phyloP scores from a whole-genome alignment of 2,329 filamentous ascomycete genomes.

The Ophiognomonia clavigignenti-juglandacearum region DNA sequence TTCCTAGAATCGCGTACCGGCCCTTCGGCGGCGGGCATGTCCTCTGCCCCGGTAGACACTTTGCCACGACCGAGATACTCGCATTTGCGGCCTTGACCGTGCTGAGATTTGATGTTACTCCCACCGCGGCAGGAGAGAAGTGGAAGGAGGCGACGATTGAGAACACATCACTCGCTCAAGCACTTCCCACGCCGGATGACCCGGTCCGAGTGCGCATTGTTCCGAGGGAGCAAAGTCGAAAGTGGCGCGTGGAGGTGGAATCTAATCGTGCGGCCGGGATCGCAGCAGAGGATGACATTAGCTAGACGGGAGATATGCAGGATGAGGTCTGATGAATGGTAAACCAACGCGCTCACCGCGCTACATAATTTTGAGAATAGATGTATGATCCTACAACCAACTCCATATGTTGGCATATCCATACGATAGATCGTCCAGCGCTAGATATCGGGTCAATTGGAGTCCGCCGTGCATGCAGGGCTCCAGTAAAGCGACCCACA shows the following conservation, averaged over 20 bases:
- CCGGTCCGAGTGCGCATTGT: neutral
- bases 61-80: conserved; percentile 9
- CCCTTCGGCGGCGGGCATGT: neutral
- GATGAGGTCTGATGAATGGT: no score
- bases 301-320: no score
- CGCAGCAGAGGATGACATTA: conserved; percentile 19
- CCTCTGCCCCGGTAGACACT: conserved; percentile 7
- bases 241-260: conserved; percentile 19
- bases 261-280: conserved; percentile 24
- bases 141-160: conserved; percentile 1
- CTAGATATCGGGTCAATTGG: no score
- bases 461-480: no score
- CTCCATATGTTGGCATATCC: no score
- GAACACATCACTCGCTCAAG: neutral
- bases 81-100: conserved; percentile 20
- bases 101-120: conserved; percentile 18
- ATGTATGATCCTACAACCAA: no score
- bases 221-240: conserved; percentile 2
- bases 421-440: no score
- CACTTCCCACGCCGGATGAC: conserved; percentile 3
- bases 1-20: conserved; percentile 28
- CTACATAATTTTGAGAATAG: no score
- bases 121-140: conserved; percentile 8
- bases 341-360: no score
- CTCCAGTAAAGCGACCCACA: no score